phyloP scores from a whole-genome alignment of 2,329 filamentous ascomycete genomes.

The Chrysoporthe cubensis region DNA sequence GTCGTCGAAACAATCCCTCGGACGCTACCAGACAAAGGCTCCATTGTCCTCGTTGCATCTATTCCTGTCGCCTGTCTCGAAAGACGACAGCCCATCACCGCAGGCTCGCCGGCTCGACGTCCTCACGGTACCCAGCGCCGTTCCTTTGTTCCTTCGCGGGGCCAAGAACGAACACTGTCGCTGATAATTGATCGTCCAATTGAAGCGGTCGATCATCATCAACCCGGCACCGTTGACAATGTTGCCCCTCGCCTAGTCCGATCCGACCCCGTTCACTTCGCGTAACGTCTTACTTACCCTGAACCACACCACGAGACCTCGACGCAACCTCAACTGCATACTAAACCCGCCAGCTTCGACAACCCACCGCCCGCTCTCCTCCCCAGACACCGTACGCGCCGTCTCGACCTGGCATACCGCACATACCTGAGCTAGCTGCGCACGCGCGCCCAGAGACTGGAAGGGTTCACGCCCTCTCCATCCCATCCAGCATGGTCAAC shows the following conservation, averaged over 20 bases:
- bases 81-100: background rate
- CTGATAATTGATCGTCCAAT: conserved; percentile 7
- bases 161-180: conserved; percentile 2
- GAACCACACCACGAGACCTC: background rate
- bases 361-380: background rate
- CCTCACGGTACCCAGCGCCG: background rate
- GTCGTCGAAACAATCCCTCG: background rate
- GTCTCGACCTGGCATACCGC: conserved; percentile 1
- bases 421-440: background rate
- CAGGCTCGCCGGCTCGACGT: background rate
- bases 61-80: conserved; percentile 7
- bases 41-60: background rate
- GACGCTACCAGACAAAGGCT: background rate
- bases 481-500: conserved; percentile 23
- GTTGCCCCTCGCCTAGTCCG: conserved; percentile 21
- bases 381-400: background rate
- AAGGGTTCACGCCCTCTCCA: conserved; percentile 12
- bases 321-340: background rate
- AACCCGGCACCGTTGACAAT: conserved; percentile 12
- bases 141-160: conserved; percentile 7
- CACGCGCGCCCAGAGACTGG: background rate
- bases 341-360: background rate
- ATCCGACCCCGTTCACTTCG: background rate
- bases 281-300: background rate
- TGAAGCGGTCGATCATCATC: conserved; percentile 11